Evolutionary conservation across 495 filamentous ascomycete species (phyloP).

Genomic region (Annulohypoxylon nitens): DNA sequence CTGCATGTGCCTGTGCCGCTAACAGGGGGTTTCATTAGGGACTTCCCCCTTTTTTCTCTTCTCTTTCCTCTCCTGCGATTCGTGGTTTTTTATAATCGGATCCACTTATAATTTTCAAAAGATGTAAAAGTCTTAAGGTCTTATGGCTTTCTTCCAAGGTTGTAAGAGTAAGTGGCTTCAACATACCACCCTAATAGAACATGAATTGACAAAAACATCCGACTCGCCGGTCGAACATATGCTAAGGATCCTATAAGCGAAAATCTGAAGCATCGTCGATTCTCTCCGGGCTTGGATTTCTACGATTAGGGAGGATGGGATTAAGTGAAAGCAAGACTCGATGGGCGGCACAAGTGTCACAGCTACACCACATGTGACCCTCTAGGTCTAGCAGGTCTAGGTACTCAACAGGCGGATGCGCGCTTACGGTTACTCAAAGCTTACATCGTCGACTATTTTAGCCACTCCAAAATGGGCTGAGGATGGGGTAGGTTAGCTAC

Average conservation of each 20-base stretch:
- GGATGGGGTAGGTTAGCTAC: neutral
- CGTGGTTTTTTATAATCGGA: conserved; percentile 27
- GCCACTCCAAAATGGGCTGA: conserved; percentile 29
- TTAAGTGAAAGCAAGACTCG: conserved; percentile 41
- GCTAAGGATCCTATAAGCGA: conserved; percentile 15
- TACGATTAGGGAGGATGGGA: conserved; percentile 23
- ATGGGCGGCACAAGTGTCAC: conserved; percentile 41
- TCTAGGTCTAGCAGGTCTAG: conserved; percentile 8
- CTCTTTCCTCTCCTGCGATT: conserved; percentile 30
- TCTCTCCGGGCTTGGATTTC: conserved; percentile 8
- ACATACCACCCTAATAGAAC: conserved; percentile 18
- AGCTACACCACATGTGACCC: conserved; percentile 41
- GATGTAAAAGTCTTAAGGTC: neutral
- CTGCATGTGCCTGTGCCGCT: conserved; percentile 31
- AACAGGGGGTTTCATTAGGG: conserved; percentile 32
- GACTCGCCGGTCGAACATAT: conserved; percentile 11
- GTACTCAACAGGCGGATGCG: conserved; percentile 46
- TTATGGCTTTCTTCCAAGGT: neutral
- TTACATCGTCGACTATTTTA: conserved; percentile 40
- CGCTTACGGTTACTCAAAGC: conserved; percentile 42
- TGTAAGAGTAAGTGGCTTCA: conserved; percentile 19
- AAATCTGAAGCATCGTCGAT: conserved; percentile 30
- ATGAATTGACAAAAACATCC: conserved; percentile 33
- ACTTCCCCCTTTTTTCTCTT: conserved; percentile 17
- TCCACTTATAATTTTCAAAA: conserved; percentile 34